Conservation (phyloP, 2,329 filamentous ascomycete species). For the Pestalotiopsis sp. region DNA sequence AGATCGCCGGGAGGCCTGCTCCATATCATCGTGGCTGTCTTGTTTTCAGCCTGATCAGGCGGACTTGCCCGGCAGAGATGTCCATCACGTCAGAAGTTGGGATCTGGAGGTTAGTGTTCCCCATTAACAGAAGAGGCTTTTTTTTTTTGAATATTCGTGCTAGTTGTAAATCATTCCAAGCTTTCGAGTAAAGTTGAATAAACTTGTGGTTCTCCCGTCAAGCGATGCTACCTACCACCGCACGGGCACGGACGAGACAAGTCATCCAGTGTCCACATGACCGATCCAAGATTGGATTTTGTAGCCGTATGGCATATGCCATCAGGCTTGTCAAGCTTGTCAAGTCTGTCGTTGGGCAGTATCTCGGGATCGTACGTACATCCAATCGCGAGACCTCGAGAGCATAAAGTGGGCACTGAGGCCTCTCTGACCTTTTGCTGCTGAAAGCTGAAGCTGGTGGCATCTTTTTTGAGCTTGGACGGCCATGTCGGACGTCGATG, state of each 20-base stretch:
- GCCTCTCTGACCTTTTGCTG: neutral
- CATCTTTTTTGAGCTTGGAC: neutral
- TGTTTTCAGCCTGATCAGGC: neutral
- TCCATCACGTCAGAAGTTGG: neutral
- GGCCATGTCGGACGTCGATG: neutral
- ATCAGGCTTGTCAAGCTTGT: neutral
- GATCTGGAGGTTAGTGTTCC: too few relatives aligned
- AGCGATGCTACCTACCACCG: neutral
- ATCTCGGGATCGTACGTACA: too few relatives aligned
- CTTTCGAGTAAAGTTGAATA: neutral
- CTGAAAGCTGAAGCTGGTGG: neutral
- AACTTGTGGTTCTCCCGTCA: neutral
- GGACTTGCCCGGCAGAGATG: neutral
- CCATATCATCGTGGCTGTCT: neutral
- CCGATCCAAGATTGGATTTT: neutral
- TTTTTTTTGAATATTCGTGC: neutral
- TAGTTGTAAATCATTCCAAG: neutral
- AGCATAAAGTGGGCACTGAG: neutral
- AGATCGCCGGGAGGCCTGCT: neutral
- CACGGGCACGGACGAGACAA: neutral
- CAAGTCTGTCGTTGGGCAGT: neutral
- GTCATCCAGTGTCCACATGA: neutral
- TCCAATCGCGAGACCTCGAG: neutral
- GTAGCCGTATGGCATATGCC: neutral
- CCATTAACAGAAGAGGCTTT: too few relatives aligned